Evolutionary conservation across 2,329 filamentous ascomycete genomes (phyloP).

Genomic region (Cladobotryum mycophilum): DNA sequence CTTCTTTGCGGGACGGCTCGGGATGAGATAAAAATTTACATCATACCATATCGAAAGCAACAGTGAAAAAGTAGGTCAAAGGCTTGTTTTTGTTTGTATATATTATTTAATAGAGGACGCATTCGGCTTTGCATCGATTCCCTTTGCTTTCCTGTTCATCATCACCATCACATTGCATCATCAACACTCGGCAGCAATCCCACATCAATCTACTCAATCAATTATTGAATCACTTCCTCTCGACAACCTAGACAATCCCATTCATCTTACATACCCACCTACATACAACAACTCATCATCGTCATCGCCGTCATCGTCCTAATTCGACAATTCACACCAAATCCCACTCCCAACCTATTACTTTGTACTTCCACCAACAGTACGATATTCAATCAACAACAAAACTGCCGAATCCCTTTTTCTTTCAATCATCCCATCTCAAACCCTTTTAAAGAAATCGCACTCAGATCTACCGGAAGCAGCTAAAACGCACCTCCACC

Average conservation of each 20-base stretch:
- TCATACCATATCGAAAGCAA: constrained; percentile 4
- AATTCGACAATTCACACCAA: not conserved
- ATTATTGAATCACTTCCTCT: not conserved
- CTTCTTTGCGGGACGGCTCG: constrained; percentile 9
- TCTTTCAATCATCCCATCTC: too few species aligned
- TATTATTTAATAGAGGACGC: too few species aligned
- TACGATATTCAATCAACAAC: not conserved
- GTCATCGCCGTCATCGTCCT: not conserved
- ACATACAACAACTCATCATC: not conserved
- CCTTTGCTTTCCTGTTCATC: not conserved
- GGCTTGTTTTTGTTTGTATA: too few species aligned
- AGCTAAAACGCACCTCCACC: too few species aligned
- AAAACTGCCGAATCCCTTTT: not conserved
- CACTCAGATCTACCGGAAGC: too few species aligned
- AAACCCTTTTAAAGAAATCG: too few species aligned
- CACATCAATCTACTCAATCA: not conserved
- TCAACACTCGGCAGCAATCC: too few species aligned
- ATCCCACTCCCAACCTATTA: not conserved
- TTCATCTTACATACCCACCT: not conserved
- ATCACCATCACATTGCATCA: not conserved
- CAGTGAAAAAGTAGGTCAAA: not conserved
- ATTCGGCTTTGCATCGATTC: too few species aligned
- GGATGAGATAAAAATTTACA: constrained; percentile 9
- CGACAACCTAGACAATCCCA: not conserved
- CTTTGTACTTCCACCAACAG: not conserved